Percentiles rank a stretch among this genome's conserved stretches.
Evolutionary conservation across 2,329 filamentous ascomycete genomes (phyloP).

Genomic region (Aspergillus cejpii): DNA sequence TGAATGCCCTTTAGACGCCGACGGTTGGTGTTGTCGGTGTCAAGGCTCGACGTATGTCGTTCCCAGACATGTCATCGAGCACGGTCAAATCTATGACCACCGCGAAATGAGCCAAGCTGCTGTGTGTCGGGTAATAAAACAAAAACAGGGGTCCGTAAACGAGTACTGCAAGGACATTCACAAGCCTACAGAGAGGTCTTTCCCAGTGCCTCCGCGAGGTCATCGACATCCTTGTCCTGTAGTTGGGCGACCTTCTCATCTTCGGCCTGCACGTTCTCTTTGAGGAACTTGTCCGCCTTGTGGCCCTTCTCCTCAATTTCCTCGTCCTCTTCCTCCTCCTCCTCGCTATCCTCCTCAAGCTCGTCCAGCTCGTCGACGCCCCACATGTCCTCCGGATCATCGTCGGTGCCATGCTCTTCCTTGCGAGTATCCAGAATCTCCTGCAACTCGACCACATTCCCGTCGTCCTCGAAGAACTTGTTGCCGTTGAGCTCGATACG

Average conservation of each 20-base stretch:
- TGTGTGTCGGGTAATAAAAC: not conserved
- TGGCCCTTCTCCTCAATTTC: constrained; percentile 58
- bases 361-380: constrained; percentile 81
- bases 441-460: constrained; percentile 60
- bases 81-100: not conserved
- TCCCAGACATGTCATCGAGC: constrained; percentile 2
- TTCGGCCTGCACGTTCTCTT: constrained; percentile 51
- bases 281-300: constrained; percentile 61
- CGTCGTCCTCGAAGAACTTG: constrained; percentile 82
- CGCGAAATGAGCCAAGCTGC: not conserved
- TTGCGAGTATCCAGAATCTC: constrained; percentile 70
- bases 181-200: constrained; percentile 51
- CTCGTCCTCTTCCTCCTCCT: constrained; percentile 62
- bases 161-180: not conserved
- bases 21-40: not conserved
- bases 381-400: constrained; percentile 72
- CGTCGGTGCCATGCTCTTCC: constrained; percentile 55
- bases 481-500: constrained; percentile 94
- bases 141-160: not conserved
- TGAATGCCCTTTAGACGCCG: not conserved
- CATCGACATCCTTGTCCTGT: constrained; percentile 73
- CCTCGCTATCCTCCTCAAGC: constrained; percentile 66
- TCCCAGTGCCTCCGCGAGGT: constrained; percentile 65
- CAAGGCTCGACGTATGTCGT: not conserved
- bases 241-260: constrained; percentile 62